Evolutionary conservation across 441 rosid species (phyloP).

Genomic region (Corymbia calophylla): DNA sequence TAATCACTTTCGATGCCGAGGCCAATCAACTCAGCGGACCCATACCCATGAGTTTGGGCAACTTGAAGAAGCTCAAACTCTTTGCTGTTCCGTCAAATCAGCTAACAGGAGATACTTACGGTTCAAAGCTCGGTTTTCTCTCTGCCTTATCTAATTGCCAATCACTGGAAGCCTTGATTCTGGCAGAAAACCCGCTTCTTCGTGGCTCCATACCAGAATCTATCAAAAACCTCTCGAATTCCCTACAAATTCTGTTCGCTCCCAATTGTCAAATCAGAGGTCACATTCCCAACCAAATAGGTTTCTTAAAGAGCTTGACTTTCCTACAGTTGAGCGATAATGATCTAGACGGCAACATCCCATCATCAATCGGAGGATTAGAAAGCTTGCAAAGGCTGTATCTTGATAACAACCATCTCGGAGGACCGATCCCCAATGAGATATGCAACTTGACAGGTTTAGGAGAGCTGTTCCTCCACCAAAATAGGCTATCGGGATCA

Average conservation of each 20-base stretch:
- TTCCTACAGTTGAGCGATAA: fast-evolving
- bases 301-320: neutral
- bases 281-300: neutral
- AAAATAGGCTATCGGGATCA: neutral
- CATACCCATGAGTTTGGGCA: neutral
- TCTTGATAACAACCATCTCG: neutral
- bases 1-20: fast-evolving
- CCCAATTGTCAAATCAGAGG: neutral
- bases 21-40: neutral
- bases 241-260: neutral
- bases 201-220: neutral
- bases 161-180: neutral
- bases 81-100: fast-evolving
- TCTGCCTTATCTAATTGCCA: neutral
- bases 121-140: neutral
- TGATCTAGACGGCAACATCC: neutral
- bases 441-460: neutral
- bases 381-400: neutral
- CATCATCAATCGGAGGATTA: neutral
- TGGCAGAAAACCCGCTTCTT: neutral
- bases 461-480: neutral
- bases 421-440: neutral
- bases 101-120: neutral
- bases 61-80: neutral
- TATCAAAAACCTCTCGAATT: neutral